Evolutionary conservation across 352 stramenopile genomes (phyloP).

Genomic region (Pythium periplocum): DNA sequence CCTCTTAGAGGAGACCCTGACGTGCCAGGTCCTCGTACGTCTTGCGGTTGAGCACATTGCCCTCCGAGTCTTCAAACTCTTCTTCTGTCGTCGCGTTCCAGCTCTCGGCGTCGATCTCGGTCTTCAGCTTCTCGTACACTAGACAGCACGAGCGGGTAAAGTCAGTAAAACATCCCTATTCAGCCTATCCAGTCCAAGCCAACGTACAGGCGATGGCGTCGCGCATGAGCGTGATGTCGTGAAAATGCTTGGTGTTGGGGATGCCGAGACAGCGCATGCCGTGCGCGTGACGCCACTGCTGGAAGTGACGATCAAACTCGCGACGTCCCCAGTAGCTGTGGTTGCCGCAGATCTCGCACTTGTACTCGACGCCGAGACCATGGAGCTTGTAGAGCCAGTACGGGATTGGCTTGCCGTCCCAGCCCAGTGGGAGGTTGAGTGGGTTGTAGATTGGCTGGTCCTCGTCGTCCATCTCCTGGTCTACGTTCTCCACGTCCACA

Average conservation of each 20-base stretch:
- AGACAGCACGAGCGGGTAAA: constrained; percentile 1
- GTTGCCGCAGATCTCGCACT: constrained; percentile 99
- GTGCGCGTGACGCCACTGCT: constrained; percentile 96
- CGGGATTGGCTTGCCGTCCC: constrained; percentile 99
- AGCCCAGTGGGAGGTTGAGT: constrained; percentile 97
- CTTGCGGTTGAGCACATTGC: constrained; percentile 97
- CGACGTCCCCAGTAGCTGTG: constrained; percentile 96
- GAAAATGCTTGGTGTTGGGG: constrained; percentile 99
- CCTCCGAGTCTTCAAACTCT: constrained; percentile 99
- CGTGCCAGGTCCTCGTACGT: constrained; percentile 98
- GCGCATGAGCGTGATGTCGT: constrained; percentile 98
- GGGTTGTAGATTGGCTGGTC: constrained; percentile 99
- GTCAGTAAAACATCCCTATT: too few relatives aligned
- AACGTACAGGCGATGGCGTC: constrained; percentile 87
- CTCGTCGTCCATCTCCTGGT: constrained; percentile 85
- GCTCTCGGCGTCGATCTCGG: constrained; percentile 89
- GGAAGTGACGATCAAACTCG: constrained; percentile 98
- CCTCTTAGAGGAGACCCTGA: constrained; percentile 91
- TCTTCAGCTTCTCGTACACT: constrained; percentile 97
- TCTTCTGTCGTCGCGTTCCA: constrained; percentile 94
- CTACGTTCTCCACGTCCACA: constrained; percentile 67
- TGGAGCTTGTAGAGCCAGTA: constrained; percentile 99
- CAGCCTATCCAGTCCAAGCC: background rate
- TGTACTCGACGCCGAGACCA: constrained; percentile 97
- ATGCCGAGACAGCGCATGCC: constrained; percentile 99